These are phyloP conservation scores for Colletotrichum sp. DNA, from an alignment of 2,329 filamentous ascomycete species.

Conservation along the genomic window DNA sequence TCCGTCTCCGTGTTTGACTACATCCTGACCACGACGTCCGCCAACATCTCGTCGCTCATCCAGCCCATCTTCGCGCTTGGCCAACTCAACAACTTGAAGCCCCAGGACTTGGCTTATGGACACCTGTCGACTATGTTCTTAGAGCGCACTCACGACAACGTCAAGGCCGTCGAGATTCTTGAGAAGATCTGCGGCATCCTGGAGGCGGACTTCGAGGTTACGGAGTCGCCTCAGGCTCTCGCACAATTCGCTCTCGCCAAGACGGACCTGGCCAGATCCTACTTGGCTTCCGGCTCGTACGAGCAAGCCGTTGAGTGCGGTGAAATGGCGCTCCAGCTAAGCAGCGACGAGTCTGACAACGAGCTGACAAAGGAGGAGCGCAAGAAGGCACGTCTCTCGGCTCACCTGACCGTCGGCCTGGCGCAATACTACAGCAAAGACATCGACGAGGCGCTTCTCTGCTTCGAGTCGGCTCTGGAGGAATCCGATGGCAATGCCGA, in stretches of 20 bases:
- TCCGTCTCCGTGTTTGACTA: constrained; percentile 83
- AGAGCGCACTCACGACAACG: constrained; percentile 77
- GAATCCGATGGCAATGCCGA: constrained; percentile 81
- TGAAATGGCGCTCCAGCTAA: constrained; percentile 80
- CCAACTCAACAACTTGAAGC: constrained; percentile 76
- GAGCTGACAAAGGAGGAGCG: constrained; percentile 70
- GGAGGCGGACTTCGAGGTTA: constrained; percentile 84
- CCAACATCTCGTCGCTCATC: constrained; percentile 68
- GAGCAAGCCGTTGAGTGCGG: constrained; percentile 78
- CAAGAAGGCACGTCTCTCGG: constrained; percentile 77
- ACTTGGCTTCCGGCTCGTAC: constrained; percentile 73
- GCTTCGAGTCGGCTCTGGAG: constrained; percentile 80
- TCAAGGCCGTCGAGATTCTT: constrained; percentile 67
- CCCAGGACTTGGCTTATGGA: constrained; percentile 72
- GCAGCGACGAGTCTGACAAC: constrained; percentile 71
- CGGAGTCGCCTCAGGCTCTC: constrained; percentile 77
- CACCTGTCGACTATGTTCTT: constrained; percentile 83
- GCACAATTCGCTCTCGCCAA: constrained; percentile 82
- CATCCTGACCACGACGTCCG: constrained; percentile 63
- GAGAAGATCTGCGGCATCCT: constrained; percentile 70
- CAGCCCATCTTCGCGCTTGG: constrained; percentile 88
- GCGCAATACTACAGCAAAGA: constrained; percentile 76
- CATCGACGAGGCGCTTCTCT: constrained; percentile 73
- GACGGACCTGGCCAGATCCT: constrained; percentile 84
- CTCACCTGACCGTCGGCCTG: constrained; percentile 84